Evolutionary conservation across 2,329 filamentous ascomycete species (phyloP), one percentile per base, ranked within the genome.

Genomic region (Fusarium newnesense): DNA sequence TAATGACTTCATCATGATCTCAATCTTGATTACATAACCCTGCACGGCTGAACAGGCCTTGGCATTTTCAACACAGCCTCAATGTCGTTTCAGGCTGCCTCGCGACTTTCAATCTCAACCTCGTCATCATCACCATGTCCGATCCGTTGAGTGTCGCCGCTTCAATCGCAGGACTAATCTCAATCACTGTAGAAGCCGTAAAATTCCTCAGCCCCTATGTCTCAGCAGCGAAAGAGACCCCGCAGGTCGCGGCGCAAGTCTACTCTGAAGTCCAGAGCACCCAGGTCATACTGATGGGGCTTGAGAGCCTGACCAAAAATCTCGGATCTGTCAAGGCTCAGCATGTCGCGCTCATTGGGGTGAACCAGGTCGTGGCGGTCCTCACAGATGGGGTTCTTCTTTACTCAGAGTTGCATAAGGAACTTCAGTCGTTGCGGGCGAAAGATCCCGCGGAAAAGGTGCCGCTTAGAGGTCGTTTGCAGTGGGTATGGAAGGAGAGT

Each of bases 111-210:
- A 53, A 18, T 19, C 24, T 53, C 13, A 2, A 9, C 2, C 5
- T 28, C 2, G 1, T 5, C 24, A 9, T 28, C 24, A 3, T 0
- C 34, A n/a, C 13, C 3, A 39, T 53, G 50, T 37, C 50, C 1
- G 71, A 72, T 7, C 72, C 60, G 1, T 8, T 74, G 13, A 69
- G 67, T 8, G 32, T 74, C 11, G 60, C 64, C 18, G 71, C 67
- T 16, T 74, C 64, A 0, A 72, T 74, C 4, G 67, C 68, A 3
- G 71, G 64, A 2, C 60, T 74, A 0, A 43, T 69, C 0, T 69
- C 64, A 1, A 56, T 60, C 4, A 50, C 52, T 0, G 67, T 47
- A 1, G 52, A 71, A 9, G 36, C 66, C 0, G 52, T 18, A 21
- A 70, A 70, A 12, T 52, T 70, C 3, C 56, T 72, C 2, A 44